Evolutionary conservation across 2,329 filamentous ascomycete genomes (phyloP).

Genomic region (Eutypa lata): DNA sequence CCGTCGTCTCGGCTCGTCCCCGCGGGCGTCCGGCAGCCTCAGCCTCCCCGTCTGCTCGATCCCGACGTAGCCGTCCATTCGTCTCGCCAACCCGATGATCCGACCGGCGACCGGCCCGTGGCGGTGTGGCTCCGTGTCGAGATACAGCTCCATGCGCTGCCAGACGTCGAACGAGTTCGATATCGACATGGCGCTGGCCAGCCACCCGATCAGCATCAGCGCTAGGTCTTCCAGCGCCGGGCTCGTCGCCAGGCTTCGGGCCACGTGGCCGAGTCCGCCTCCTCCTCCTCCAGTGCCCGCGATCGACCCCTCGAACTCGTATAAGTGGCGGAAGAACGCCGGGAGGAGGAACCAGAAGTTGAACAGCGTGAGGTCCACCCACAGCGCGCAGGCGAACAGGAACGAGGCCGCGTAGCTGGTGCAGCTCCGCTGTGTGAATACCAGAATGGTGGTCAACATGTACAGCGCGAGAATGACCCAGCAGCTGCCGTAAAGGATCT

Average conservation of each 20-base stretch:
- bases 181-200: slow-evolving; percentile 19
- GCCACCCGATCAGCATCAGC: slow-evolving; percentile 18
- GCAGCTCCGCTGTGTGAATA: slow-evolving; percentile 13
- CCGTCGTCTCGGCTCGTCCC: background rate
- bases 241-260: slow-evolving; percentile 8
- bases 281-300: background rate
- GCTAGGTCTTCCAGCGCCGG: slow-evolving; percentile 11
- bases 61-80: slow-evolving; percentile 11
- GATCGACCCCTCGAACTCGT: slow-evolving; percentile 5
- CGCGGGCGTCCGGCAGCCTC: background rate
- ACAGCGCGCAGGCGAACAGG: slow-evolving; percentile 19
- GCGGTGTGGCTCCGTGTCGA: slow-evolving; percentile 2
- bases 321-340: slow-evolving; percentile 11
- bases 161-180: slow-evolving; percentile 19
- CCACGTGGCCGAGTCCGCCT: background rate
- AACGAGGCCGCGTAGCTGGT: slow-evolving; percentile 14
- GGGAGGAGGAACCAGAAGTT: slow-evolving; percentile 22
- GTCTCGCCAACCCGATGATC: slow-evolving; percentile 5
- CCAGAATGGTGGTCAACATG: slow-evolving; percentile 12
- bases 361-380: slow-evolving; percentile 16
- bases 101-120: slow-evolving; percentile 1
- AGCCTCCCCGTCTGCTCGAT: slow-evolving; percentile 2
- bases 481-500: slow-evolving; percentile 17
- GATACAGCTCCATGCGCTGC: slow-evolving; percentile 12
- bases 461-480: slow-evolving; percentile 18